Conservation (phyloP, 805 yeast genomes). For the Yamadazyma sp. region DNA sequence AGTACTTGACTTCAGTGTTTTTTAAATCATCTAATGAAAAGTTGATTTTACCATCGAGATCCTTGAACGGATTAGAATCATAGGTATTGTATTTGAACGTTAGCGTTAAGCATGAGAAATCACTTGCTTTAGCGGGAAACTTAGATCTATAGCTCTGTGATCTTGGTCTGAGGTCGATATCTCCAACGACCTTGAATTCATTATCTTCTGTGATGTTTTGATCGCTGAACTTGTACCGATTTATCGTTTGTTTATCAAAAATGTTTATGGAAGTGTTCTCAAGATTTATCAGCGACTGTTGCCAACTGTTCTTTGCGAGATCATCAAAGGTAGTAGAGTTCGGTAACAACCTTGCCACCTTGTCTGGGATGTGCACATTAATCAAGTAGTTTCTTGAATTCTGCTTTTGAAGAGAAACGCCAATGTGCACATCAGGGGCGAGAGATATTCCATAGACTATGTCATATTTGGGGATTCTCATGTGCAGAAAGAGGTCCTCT, state of each 20-base stretch:
- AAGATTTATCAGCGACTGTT: conserved; percentile 1
- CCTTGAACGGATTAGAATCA: conserved; percentile 33
- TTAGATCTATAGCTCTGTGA: not conserved
- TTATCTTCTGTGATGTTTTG: conserved; percentile 20
- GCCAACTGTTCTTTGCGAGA: conserved; percentile 1
- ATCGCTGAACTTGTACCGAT: conserved; percentile 18
- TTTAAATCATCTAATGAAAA: conserved; percentile 31
- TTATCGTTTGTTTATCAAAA: conserved; percentile 18
- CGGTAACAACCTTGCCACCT: conserved; percentile 36
- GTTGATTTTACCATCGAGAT: conserved; percentile 21
- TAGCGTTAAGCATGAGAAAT: too few species aligned
- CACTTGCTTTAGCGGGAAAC: conserved; percentile 22
- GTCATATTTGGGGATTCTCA: conserved; percentile 25
- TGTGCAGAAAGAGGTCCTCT: conserved; percentile 34
- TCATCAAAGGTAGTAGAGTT: conserved; percentile 20
- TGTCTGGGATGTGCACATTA: conserved; percentile 45
- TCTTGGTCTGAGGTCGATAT: not conserved
- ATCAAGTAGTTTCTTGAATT: conserved; percentile 35
- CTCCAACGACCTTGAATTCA: conserved; percentile 5
- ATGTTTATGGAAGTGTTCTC: conserved; percentile 15
- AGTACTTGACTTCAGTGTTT: conserved; percentile 21
- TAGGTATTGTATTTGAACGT: conserved; percentile 35
- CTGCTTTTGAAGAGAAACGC: conserved; percentile 37
- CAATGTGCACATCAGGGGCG: conserved; percentile 18
- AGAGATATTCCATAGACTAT: conserved; percentile 31